Evolutionary conservation across 2,329 filamentous ascomycete genomes (phyloP).

Genomic region (Xylaria sp.): DNA sequence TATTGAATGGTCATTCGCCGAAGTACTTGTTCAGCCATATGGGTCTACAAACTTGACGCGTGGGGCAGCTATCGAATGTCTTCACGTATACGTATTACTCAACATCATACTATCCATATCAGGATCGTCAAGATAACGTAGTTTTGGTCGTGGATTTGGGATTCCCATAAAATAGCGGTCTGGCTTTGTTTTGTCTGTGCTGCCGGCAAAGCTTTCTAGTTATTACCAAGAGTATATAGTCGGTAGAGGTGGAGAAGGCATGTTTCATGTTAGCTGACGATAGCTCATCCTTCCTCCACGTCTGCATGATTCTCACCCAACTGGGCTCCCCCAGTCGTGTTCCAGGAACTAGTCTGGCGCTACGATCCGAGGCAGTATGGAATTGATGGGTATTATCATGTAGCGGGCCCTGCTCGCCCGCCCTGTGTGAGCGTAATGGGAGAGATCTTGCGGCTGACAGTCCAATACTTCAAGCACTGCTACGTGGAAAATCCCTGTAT

Average conservation of each 20-base stretch:
- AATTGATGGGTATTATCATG: not conserved
- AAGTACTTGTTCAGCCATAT: not conserved
- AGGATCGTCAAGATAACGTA: slow-evolving; percentile 4
- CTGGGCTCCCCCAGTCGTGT: not conserved
- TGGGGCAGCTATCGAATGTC: not conserved
- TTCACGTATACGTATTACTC: not conserved
- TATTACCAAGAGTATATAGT: slow-evolving; percentile 16
- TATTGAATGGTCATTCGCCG: not conserved
- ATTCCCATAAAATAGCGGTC: slow-evolving; percentile 25
- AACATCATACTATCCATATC: not conserved
- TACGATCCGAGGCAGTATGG: not conserved
- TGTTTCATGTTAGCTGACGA: slow-evolving; percentile 38
- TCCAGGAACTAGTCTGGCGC: slow-evolving; percentile 13
- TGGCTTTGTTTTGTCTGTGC: slow-evolving; percentile 13
- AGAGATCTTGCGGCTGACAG: slow-evolving; percentile 28
- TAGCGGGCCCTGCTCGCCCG: slow-evolving; percentile 12
- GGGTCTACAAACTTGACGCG: slow-evolving; percentile 5
- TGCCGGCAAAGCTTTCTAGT: not conserved
- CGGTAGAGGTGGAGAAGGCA: slow-evolving; percentile 24
- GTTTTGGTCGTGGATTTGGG: slow-evolving; percentile 5
- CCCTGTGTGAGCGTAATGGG: slow-evolving; percentile 6
- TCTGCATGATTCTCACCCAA: slow-evolving; percentile 23
- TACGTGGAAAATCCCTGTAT: slow-evolving; percentile 6
- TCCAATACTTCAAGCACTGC: slow-evolving; percentile 15
- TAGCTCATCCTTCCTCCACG: slow-evolving; percentile 17